These are phyloP conservation scores for Cerrena zonata DNA, from an alignment of 1,284 basidiomycete species.

Conservation along the genomic window DNA sequence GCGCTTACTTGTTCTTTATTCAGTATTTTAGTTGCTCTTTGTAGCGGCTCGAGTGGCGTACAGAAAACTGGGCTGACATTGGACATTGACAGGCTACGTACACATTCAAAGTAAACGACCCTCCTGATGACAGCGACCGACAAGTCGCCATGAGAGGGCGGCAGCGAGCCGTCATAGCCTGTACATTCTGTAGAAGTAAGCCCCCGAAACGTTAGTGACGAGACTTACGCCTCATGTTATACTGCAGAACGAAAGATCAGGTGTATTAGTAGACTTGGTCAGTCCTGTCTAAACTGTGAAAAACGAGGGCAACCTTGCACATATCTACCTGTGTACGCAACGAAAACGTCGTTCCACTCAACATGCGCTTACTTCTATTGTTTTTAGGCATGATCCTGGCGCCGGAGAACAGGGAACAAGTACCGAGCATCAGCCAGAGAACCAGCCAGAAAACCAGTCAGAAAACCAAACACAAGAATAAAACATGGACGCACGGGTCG, in stretches of 20 bases:
- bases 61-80: neutral
- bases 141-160: neutral
- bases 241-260: neutral
- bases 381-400: neutral
- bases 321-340: neutral
- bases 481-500: neutral
- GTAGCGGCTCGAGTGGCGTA: too few species aligned
- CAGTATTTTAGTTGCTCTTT: neutral
- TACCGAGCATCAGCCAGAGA: too few species aligned
- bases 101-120: neutral
- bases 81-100: neutral
- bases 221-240: neutral
- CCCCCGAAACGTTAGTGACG: neutral
- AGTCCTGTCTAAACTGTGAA: slow-evolving; percentile 1
- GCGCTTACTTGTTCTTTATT: neutral
- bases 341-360: neutral
- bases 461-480: neutral
- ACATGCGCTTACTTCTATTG: neutral
- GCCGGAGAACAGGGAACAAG: too few species aligned
- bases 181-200: slow-evolving; percentile 1
- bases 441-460: neutral
- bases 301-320: neutral
- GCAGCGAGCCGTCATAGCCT: slow-evolving; percentile 1
- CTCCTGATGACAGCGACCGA: neutral
- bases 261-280: neutral